These are phyloP conservation scores for Erysimum cheiri DNA, from an alignment of 441 rosid genomes.

Conservation along the genomic window DNA sequence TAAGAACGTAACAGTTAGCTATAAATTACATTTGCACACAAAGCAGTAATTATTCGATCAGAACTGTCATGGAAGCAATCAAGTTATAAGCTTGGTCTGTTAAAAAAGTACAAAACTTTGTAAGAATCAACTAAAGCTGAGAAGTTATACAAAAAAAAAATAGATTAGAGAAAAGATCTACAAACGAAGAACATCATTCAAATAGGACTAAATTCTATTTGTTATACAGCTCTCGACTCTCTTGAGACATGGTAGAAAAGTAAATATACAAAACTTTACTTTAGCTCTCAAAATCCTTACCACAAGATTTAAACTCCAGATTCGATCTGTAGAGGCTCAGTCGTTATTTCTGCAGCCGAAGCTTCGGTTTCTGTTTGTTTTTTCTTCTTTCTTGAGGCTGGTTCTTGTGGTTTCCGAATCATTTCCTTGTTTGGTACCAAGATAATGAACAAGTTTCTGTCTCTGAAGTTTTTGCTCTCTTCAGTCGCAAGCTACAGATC, in stretches of 20 bases:
- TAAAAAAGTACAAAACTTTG: not conserved
- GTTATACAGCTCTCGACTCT: slow-evolving; percentile 31
- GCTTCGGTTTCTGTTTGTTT: slow-evolving; percentile 39
- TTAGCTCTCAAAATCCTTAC: slow-evolving; percentile 17
- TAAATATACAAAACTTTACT: slow-evolving; percentile 46
- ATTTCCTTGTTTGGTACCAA: slow-evolving; percentile 81
- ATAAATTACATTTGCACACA: not conserved
- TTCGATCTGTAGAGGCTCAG: slow-evolving; percentile 23
- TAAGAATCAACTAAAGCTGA: slow-evolving; percentile 2
- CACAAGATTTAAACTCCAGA: slow-evolving; percentile 20
- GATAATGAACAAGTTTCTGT: slow-evolving; percentile 71
- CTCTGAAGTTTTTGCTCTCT: slow-evolving; percentile 83
- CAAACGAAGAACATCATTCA: slow-evolving; percentile 29
- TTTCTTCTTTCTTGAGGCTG: slow-evolving; percentile 61
- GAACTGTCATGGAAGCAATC: not conserved
- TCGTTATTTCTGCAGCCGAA: slow-evolving; percentile 22
- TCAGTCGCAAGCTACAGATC: slow-evolving; percentile 76
- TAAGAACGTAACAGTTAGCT: not conserved
- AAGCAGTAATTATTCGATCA: not conserved
- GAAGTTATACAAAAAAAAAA: slow-evolving; percentile 13
- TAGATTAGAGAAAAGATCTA: slow-evolving; percentile 11
- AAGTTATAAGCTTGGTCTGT: not conserved
- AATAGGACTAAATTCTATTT: slow-evolving; percentile 36
- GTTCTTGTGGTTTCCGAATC: slow-evolving; percentile 72
- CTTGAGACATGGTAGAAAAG: slow-evolving; percentile 22